Evolutionary conservation across 2,329 filamentous ascomycete species (phyloP).

Genomic region (Leptosphaerulina australis): DNA sequence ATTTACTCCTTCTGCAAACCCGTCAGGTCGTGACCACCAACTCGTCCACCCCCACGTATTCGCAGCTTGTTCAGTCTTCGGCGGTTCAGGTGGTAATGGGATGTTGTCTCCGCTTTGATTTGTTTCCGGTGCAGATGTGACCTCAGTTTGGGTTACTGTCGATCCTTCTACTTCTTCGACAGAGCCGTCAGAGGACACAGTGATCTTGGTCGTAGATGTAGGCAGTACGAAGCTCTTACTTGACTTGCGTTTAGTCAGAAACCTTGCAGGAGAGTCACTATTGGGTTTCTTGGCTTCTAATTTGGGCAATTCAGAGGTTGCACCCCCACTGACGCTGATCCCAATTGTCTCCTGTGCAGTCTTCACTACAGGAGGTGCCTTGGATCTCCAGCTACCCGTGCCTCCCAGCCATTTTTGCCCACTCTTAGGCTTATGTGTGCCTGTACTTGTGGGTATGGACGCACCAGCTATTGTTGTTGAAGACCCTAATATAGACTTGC

Average conservation of each 20-base stretch:
- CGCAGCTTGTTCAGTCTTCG: slow-evolving; percentile 20
- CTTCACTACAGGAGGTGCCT: slow-evolving; percentile 55
- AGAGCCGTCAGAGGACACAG: slow-evolving; percentile 50
- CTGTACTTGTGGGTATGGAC: slow-evolving; percentile 22
- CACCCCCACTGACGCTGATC: slow-evolving; percentile 49
- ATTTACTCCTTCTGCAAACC: slow-evolving; percentile 50
- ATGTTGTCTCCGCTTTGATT: slow-evolving; percentile 39
- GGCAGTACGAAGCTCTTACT: slow-evolving; percentile 54
- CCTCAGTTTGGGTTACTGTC: slow-evolving; percentile 27
- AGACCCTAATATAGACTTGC: slow-evolving; percentile 22
- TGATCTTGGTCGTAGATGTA: slow-evolving; percentile 54
- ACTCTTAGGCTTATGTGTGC: slow-evolving; percentile 27
- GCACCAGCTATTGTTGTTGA: slow-evolving; percentile 21
- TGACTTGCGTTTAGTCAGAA: slow-evolving; percentile 52
- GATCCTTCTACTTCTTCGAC: slow-evolving; percentile 37
- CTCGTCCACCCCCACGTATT: slow-evolving; percentile 52
- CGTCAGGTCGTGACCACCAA: slow-evolving; percentile 60
- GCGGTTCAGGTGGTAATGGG: slow-evolving; percentile 53
- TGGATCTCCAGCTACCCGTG: slow-evolving; percentile 53
- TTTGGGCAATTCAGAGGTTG: slow-evolving; percentile 49
- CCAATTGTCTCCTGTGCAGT: slow-evolving; percentile 56
- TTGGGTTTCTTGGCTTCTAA: slow-evolving; percentile 37
- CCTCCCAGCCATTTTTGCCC: slow-evolving; percentile 53
- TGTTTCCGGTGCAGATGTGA: slow-evolving; percentile 15
- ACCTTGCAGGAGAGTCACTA: slow-evolving; percentile 42